Base-by-base conservation (phyloP, 139 green algal genomes). In the Coccomyxa sp. region DNA sequence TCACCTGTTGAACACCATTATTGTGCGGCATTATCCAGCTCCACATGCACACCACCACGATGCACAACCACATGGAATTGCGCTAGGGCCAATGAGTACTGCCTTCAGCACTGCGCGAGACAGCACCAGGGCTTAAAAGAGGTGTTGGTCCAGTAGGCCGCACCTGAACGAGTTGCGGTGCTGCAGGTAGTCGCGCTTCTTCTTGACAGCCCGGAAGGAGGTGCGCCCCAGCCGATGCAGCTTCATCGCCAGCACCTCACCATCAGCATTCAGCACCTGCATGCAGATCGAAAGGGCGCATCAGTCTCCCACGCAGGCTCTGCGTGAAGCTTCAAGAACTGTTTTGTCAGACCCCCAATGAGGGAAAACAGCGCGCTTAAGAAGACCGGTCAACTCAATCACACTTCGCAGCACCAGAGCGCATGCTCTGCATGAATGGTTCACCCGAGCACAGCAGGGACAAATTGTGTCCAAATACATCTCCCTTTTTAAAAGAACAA, bases 141-240 rank as follows among this genome's bases (percentile, higher is more conserved):
- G 63, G 7, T 71, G 9, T 71, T 1, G 63, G 63, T 71, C 1
- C 1, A 4, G 18, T 71, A 4, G 18, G 1, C 25, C 28, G 18
- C 1, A 83, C 85, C 85, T 88, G 86, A 84, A 92, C 77, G 87
- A 86, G 67, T 17, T 82, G 74, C 87, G 83, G n/a, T 88, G 79
- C 14, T 77, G 85, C 80, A 99, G 88, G 85, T 99, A 99, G 88
- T 99, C 97, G 14, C 97, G 92, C 91, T 99, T 99, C 79, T 76
- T 90, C 88, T 98, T 98, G 7, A 99, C 97, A 0, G 95, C 97
- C 16, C 96, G 90, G 87, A 99, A 99, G 16, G 92, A 98, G 11
- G 96, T 99, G 85, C 97, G 92, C 0, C 97, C 97, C 38, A 99
- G 90, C 18, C 97, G 94, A 85, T 99, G 97, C 83, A 99, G 89